Base-by-base conservation (phyloP, 257 asterid genomes). In the Coffea eugenioides region DNA sequence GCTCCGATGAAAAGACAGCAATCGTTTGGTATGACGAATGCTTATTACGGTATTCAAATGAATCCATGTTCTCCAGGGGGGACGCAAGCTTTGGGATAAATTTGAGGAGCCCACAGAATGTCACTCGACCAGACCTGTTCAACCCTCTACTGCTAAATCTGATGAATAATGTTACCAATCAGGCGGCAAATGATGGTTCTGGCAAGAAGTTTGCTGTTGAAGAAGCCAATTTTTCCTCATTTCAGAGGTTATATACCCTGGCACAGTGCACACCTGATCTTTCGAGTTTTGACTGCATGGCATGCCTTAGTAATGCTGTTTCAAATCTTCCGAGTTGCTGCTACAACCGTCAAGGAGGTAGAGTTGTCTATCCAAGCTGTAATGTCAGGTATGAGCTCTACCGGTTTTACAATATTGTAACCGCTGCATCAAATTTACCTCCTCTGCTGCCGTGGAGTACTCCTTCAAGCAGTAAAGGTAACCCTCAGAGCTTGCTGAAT, bases 181-280 rank as follows among this genome's bases (percentile, higher is more conserved):
- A 2, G 48, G 66, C 76, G 0, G 51, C 68, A 12, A 34, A 66
- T 31, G 73, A 41, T 54, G 25, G 51, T 16, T n/a, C 77, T 1
- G 8, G 70, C 27, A 48, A 59, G 31, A 69, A 78, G 21, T 79
- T 49, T 65, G 85, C 77, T 2, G 75, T 65, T 25, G 39, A 31
- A 52, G 49, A 34, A 12, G 7, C 31, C 16, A 8, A 41, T 0
- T 69, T 56, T 31, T 2, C 57, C 0, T 14, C 9, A 18, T 6
- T 21, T 27, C 41, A 13, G 23, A 82, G 5, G 2, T 1, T 82
- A 11, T 82, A 64, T 65, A 20, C 54, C n/a, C 75, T 77, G 0
- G 82, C 31, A 8, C 82, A 82, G 43, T 82, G 85, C 57, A 62
- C 79, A 4, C 82, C 81, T 8, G 85, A 82, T 77, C 52, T 82